These are phyloP conservation scores for Nitzschia palea DNA, from an alignment of 108 stramenopile species.

Conservation along the genomic window DNA sequence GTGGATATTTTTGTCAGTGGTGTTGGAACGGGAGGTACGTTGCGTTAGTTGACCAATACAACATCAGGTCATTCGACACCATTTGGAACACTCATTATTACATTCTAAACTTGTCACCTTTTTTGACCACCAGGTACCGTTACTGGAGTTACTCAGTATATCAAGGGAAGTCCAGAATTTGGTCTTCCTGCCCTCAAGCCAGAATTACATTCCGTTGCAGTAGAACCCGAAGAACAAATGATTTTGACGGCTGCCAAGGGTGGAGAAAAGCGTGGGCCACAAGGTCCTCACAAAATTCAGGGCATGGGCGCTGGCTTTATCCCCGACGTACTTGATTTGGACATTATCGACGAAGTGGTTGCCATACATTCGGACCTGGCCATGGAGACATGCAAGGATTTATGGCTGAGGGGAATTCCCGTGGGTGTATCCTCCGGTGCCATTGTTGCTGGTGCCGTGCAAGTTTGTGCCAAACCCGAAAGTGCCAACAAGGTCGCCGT, in stretches of 20 bases:
- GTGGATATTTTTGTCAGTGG: slow-evolving; percentile 71
- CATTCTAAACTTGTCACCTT: not conserved
- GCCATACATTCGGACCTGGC: slow-evolving; percentile 56
- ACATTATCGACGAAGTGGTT: slow-evolving; percentile 61
- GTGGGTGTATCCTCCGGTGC: slow-evolving; percentile 68
- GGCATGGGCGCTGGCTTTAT: slow-evolving; percentile 67
- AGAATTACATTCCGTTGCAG: slow-evolving; percentile 50
- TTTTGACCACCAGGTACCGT: slow-evolving; percentile 35
- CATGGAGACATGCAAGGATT: slow-evolving; percentile 44
- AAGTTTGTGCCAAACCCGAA: slow-evolving; percentile 60
- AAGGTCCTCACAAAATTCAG: slow-evolving; percentile 76
- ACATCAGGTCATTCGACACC: no score
- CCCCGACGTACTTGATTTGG: slow-evolving; percentile 54
- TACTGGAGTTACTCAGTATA: slow-evolving; percentile 70
- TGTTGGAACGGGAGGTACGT: slow-evolving; percentile 74
- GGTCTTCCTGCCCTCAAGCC: slow-evolving; percentile 43
- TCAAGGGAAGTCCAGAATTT: slow-evolving; percentile 48
- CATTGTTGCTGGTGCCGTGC: slow-evolving; percentile 60
- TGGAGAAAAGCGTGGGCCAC: slow-evolving; percentile 47
- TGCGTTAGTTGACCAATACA: no score
- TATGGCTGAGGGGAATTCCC: slow-evolving; percentile 65
- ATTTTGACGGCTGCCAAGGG: slow-evolving; percentile 50
- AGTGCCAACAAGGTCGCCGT: slow-evolving; percentile 56
- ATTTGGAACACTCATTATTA: not conserved
- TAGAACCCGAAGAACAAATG: slow-evolving; percentile 67